These are phyloP conservation scores for Dipsacomyces acuminosporus DNA, from an alignment of 371 early-diverging fungal genomes.

Conservation along the genomic window DNA sequence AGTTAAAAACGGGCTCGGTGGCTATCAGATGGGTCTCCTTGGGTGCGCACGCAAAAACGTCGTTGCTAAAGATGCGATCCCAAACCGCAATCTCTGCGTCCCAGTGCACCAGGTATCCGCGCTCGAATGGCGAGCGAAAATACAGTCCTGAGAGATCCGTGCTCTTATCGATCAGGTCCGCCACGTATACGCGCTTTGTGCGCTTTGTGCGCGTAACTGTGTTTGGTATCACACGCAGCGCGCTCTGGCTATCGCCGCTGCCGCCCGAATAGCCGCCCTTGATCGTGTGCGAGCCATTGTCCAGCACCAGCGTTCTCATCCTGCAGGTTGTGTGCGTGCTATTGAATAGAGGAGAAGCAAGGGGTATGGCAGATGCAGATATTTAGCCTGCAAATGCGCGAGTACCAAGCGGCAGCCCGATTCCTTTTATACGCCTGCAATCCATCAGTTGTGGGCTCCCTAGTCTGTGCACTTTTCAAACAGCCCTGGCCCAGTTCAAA, in stretches of 20 bases:
- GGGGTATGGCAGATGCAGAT: too few species aligned
- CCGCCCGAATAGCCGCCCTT: constrained; percentile 59
- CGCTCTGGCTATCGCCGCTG: constrained; percentile 1
- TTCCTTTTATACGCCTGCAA: too few species aligned
- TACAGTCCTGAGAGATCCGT: constrained; percentile 69
- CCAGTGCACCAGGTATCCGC: constrained; percentile 74
- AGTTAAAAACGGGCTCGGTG: constrained; percentile 78
- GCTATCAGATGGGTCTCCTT: constrained; percentile 59
- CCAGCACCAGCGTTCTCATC: constrained; percentile 54
- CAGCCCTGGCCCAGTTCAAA: too few species aligned
- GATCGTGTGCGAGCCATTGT: constrained; percentile 73
- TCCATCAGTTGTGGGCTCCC: too few species aligned
- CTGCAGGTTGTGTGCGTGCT: too few species aligned
- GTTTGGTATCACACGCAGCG: constrained; percentile 58
- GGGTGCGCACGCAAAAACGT: constrained; percentile 60
- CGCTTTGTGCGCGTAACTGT: constrained; percentile 60
- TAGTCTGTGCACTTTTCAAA: too few species aligned
- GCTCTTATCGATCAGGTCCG: constrained; percentile 63
- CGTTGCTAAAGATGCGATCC: constrained; percentile 65
- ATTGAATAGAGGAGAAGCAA: too few species aligned
- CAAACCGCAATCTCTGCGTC: constrained; percentile 70
- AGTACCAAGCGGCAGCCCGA: too few species aligned
- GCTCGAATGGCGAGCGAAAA: constrained; percentile 75
- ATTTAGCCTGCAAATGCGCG: too few species aligned
- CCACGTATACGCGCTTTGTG: constrained; percentile 58